Conservation (phyloP, 805 yeast genomes). For the Metschnikowia proteae region DNA sequence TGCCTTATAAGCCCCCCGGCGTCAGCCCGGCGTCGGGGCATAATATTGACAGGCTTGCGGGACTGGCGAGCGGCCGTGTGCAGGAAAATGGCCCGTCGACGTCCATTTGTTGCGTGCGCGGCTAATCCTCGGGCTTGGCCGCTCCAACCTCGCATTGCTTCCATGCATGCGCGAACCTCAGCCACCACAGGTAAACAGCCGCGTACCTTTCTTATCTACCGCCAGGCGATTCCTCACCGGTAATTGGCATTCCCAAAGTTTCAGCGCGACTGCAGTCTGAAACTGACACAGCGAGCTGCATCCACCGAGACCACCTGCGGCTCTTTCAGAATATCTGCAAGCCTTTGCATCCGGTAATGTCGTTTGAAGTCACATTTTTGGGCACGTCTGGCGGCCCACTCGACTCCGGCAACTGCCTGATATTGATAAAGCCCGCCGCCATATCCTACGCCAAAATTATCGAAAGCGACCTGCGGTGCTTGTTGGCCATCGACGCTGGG, state of each 20-base stretch:
- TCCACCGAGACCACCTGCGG: no score
- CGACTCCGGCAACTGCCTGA: slow-evolving; percentile 65
- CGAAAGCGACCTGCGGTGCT: slow-evolving; percentile 19
- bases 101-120: no score
- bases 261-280: no score
- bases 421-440: slow-evolving; percentile 55
- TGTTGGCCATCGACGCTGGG: slow-evolving; percentile 77
- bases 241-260: neutral
- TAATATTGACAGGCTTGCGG: no score
- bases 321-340: neutral
- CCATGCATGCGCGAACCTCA: slow-evolving; percentile 3
- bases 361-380: slow-evolving; percentile 59
- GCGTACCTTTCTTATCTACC: neutral
- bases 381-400: slow-evolving; percentile 88
- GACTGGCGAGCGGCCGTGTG: no score
- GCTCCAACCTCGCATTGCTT: neutral
- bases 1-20: no score
- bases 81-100: no score
- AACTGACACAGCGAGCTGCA: no score
- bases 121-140: no score
- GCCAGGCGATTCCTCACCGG: neutral
- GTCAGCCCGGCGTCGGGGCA: no score
- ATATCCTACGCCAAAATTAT: slow-evolving; percentile 38
- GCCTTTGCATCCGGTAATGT: slow-evolving; percentile 16
- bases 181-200: slow-evolving; percentile 1